Conservation (phyloP, 495 filamentous ascomycete genomes). For the Aspergillus steynii region DNA sequence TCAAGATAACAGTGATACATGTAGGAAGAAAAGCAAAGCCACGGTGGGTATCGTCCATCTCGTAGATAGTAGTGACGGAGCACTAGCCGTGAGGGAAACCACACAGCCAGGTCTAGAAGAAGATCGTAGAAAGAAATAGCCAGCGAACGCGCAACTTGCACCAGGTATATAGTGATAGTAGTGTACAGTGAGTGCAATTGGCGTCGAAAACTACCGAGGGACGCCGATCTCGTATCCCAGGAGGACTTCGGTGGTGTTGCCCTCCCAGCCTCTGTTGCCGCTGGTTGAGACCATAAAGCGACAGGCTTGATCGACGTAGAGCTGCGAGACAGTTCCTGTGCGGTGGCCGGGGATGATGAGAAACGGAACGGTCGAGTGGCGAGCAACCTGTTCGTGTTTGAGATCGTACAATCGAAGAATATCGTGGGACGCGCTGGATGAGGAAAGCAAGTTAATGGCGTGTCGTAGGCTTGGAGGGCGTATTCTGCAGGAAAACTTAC, state of each 20-base stretch:
- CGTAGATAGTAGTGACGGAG: not conserved
- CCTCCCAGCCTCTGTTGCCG: constrained; percentile 95
- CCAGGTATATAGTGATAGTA: constrained; percentile 6
- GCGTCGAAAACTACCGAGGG: constrained; percentile 25
- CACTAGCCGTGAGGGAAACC: not conserved
- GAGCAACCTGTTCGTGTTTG: constrained; percentile 61
- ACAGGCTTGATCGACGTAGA: constrained; percentile 86
- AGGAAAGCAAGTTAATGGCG: constrained; percentile 10
- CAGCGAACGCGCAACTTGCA: not conserved
- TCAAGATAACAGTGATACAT: constrained; percentile 7
- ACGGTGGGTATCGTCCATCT: not conserved
- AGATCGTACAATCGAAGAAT: constrained; percentile 92
- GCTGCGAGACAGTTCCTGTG: constrained; percentile 80
- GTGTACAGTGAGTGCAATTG: not conserved
- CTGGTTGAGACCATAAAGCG: constrained; percentile 87
- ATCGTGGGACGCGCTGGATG: constrained; percentile 78
- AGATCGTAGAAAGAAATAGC: not conserved
- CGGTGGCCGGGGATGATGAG: constrained; percentile 92
- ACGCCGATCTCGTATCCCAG: constrained; percentile 90
- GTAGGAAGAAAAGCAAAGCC: constrained; percentile 6
- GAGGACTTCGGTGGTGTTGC: constrained; percentile 84
- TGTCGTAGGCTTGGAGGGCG: not conserved
- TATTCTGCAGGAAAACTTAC: constrained; percentile 38
- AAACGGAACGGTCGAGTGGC: constrained; percentile 84
- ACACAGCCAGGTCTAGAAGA: not conserved